Conservation (phyloP, 257 asterid genomes). For the Solanum chaucha region DNA sequence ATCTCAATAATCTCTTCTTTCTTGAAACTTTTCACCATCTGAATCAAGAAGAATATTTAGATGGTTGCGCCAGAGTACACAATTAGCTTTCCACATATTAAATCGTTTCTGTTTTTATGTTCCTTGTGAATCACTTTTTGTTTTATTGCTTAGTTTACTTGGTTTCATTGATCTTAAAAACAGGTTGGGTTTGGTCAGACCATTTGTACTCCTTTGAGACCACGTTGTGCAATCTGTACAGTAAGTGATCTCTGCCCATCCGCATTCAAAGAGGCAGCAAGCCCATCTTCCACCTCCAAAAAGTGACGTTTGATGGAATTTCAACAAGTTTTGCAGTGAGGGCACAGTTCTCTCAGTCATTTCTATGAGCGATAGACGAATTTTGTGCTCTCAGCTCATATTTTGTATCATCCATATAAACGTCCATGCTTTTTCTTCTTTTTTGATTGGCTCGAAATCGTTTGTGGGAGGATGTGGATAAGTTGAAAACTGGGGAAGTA, state of each 20-base stretch:
- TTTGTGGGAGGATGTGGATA: background rate
- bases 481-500: background rate
- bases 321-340: background rate
- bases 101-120: background rate
- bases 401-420: background rate
- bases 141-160: no score
- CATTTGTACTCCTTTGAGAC: constrained; percentile 78
- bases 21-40: background rate
- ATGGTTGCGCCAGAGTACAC: background rate
- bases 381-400: background rate
- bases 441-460: background rate
- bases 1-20: no score
- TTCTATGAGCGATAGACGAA: background rate
- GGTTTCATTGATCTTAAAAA: background rate
- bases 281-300: constrained; percentile 40
- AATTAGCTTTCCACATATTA: background rate
- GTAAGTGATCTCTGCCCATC: constrained; percentile 71
- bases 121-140: background rate
- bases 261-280: constrained; percentile 62
- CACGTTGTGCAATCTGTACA: constrained; percentile 64
- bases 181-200: constrained; percentile 99
- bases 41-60: background rate
- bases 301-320: background rate
- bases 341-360: background rate
- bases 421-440: background rate